These are phyloP conservation scores for Dipodascus geniculatus DNA, from an alignment of 805 yeast species.

Conservation along the genomic window DNA sequence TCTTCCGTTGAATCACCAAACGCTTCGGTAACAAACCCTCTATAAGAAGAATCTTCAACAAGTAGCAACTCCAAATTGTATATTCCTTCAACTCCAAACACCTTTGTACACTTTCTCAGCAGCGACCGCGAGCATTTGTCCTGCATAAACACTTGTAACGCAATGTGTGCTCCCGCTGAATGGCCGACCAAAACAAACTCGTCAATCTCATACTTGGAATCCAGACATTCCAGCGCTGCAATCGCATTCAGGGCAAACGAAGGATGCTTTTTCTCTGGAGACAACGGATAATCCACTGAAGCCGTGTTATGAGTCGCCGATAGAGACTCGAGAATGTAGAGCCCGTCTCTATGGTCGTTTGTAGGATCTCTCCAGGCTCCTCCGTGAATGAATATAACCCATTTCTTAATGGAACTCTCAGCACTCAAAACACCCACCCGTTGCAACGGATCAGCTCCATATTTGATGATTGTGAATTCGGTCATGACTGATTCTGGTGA, in stretches of 20 bases:
- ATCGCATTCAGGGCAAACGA: conserved; percentile 45
- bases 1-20: conserved; percentile 28
- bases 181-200: conserved; percentile 46
- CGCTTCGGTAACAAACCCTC: conserved; percentile 46
- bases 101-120: conserved; percentile 3
- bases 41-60: conserved; percentile 50
- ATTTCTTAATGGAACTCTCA: conserved; percentile 4
- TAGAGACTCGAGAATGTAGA: conserved; percentile 21
- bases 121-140: not conserved
- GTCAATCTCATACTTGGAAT: conserved; percentile 17
- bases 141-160: conserved; percentile 34
- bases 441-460: not conserved
- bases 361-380: conserved; percentile 78
- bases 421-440: not conserved
- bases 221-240: conserved; percentile 28
- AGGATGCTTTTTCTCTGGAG: conserved; percentile 55
- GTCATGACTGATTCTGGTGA: not conserved
- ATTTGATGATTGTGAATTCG: not conserved
- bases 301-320: conserved; percentile 23
- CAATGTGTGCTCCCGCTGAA: conserved; percentile 68
- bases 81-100: conserved; percentile 50
- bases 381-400: conserved; percentile 60
- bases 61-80: conserved; percentile 41
- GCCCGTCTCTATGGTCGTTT: conserved; percentile 49
- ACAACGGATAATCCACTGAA: conserved; percentile 52